Evolutionary conservation across 805 yeast genomes (phyloP).

Genomic region (Brettanomyces sp.): DNA sequence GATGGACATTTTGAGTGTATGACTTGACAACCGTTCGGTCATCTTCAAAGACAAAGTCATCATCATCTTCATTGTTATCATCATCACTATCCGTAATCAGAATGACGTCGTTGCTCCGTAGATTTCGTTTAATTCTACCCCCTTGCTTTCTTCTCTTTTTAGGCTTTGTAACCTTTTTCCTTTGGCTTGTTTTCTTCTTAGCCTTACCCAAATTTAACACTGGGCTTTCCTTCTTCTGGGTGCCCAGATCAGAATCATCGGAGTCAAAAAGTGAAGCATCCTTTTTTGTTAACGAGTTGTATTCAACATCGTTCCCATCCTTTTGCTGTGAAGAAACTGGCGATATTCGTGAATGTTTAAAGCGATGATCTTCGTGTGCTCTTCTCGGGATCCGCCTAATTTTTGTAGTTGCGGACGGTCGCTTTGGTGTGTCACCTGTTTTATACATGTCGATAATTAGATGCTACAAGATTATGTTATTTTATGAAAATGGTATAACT

Average conservation of each 20-base stretch:
- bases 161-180: background rate
- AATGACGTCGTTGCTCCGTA: background rate
- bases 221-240: background rate
- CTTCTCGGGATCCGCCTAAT: slow-evolving; percentile 3
- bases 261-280: slow-evolving; percentile 8
- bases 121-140: background rate
- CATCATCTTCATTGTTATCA: slow-evolving; percentile 1
- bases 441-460: background rate
- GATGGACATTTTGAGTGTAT: background rate
- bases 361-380: too few relatives aligned
- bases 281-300: slow-evolving; percentile 5
- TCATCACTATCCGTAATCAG: background rate
- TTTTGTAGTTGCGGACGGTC: slow-evolving; percentile 9
- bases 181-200: background rate
- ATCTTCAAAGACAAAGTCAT: slow-evolving; percentile 2
- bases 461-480: too few relatives aligned
- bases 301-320: background rate
- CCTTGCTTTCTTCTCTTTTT: background rate
- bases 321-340: background rate
- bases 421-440: slow-evolving; percentile 5
- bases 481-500: background rate
- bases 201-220: background rate
- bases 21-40: background rate
- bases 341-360: too few relatives aligned
- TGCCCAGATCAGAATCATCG: slow-evolving; percentile 1